phyloP scores from a whole-genome alignment of 163 green algal species.

The Scenedesmus sp. region DNA sequence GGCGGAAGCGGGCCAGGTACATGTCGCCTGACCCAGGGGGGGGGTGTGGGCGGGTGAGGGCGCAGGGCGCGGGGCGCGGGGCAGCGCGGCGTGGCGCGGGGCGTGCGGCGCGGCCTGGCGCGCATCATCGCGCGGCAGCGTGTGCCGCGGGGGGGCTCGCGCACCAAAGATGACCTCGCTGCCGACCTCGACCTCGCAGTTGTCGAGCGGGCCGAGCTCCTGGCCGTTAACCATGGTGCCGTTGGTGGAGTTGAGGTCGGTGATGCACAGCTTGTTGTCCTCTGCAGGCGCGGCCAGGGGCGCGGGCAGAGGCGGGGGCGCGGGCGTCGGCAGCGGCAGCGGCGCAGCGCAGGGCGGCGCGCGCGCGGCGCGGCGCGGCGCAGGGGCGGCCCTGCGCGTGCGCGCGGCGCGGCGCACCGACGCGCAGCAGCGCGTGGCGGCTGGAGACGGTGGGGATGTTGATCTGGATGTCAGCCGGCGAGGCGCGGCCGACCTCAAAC shows the following conservation, averaged over 20 bases:
- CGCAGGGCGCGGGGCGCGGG: neutral
- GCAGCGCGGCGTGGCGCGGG: neutral
- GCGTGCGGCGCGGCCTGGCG: neutral
- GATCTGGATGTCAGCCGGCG: conserved; percentile 73
- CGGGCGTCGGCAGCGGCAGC: neutral
- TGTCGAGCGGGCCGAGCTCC: conserved; percentile 68
- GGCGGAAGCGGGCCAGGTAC: conserved; percentile 32
- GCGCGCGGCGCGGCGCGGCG: too few relatives aligned
- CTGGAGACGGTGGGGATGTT: conserved; percentile 73
- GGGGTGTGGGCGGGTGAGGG: neutral
- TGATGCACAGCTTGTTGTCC: conserved; percentile 65
- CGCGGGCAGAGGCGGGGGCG: neutral
- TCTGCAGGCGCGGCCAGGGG: conserved; percentile 46
- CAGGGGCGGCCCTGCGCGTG: neutral
- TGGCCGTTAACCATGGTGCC: conserved; percentile 74
- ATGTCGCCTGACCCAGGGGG: conserved; percentile 36
- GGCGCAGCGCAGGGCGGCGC: too few relatives aligned
- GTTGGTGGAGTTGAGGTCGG: conserved; percentile 79
- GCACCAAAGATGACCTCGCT: conserved; percentile 66
- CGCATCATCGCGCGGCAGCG: too few relatives aligned
- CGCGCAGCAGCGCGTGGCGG: conserved; percentile 72
- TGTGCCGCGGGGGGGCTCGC: neutral
- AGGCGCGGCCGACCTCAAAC: conserved; percentile 68
- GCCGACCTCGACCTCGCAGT: conserved; percentile 58
- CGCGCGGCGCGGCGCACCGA: conserved; percentile 49